Percentiles rank a stretch among this genome's conserved stretches.
phyloP scores from a whole-genome alignment of 495 filamentous ascomycete genomes.

The Neurospora cerealis region DNA sequence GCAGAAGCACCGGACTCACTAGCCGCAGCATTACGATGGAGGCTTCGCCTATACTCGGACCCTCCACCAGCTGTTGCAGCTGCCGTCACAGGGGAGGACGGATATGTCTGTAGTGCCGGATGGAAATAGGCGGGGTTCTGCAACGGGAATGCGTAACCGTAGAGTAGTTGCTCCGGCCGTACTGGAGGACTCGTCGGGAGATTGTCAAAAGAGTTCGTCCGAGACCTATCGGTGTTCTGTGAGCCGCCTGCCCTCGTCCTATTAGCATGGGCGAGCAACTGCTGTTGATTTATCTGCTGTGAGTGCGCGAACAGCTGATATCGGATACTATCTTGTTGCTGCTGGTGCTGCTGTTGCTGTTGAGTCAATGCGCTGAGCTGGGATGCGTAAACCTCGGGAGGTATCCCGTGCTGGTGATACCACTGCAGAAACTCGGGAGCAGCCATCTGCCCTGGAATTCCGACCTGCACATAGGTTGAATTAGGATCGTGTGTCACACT shows the following conservation, averaged over 20 bases:
- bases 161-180: constrained; percentile 36
- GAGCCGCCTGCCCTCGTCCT: constrained; percentile 27
- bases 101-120: constrained; percentile 31
- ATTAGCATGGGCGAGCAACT: constrained; percentile 35
- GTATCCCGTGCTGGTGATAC: constrained; percentile 30
- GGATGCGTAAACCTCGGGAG: constrained; percentile 35
- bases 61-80: constrained; percentile 23
- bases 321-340: constrained; percentile 22
- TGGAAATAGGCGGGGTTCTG: constrained; percentile 20
- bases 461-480: constrained; percentile 9
- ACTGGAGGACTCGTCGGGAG: constrained; percentile 41
- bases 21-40: constrained; percentile 33
- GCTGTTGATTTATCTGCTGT: constrained; percentile 34
- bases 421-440: constrained; percentile 30
- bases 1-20: constrained; percentile 26
- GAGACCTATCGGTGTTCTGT: constrained; percentile 32
- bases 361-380: constrained; percentile 25
- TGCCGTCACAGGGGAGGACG: constrained; percentile 36
- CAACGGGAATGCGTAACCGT: constrained; percentile 17
- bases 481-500: constrained; percentile 29
- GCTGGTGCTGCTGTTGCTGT: constrained; percentile 22
- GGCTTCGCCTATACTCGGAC: constrained; percentile 38
- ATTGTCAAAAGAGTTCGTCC: constrained; percentile 44
- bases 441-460: constrained; percentile 14
- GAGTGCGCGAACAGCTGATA: constrained; percentile 39